These are phyloP conservation scores for Candida sphagnicola DNA, from an alignment of 805 yeast genomes.

Conservation along the genomic window DNA sequence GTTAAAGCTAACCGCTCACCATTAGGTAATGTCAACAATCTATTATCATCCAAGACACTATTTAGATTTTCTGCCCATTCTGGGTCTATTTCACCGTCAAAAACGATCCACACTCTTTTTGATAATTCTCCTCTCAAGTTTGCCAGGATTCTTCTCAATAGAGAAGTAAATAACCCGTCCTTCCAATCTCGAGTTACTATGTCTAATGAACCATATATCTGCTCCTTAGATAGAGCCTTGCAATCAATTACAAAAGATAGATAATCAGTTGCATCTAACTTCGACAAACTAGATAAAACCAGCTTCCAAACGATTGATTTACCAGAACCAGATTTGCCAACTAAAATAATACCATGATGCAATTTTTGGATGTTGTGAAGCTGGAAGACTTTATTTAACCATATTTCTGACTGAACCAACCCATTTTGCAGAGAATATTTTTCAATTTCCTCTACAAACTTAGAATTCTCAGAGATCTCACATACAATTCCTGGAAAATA, in stretches of 20 bases:
- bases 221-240: conserved; percentile 64
- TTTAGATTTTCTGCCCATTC: conserved; percentile 89
- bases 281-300: conserved; percentile 42
- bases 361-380: conserved; percentile 54
- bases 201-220: conserved; percentile 69
- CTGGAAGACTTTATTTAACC: conserved; percentile 58
- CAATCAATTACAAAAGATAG: conserved; percentile 59
- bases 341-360: conserved; percentile 77
- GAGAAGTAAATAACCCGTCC: conserved; percentile 77
- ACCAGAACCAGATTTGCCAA: conserved; percentile 75
- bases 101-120: conserved; percentile 68
- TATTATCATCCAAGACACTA: conserved; percentile 88
- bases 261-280: conserved; percentile 31
- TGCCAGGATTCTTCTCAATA: conserved; percentile 53
- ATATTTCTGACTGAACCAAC: conserved; percentile 28
- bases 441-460: conserved; percentile 21
- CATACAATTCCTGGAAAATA: conserved; percentile 23
- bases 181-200: conserved; percentile 83
- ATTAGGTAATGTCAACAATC: conserved; percentile 73
- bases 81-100: conserved; percentile 94
- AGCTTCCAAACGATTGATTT: conserved; percentile 55
- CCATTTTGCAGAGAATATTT: conserved; percentile 28
- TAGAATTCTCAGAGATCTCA: conserved; percentile 16
- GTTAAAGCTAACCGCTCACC: conserved; percentile 82
- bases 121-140: conserved; percentile 56